Conservation (phyloP, 805 yeast species). For the Jamesozyma lodderae region DNA sequence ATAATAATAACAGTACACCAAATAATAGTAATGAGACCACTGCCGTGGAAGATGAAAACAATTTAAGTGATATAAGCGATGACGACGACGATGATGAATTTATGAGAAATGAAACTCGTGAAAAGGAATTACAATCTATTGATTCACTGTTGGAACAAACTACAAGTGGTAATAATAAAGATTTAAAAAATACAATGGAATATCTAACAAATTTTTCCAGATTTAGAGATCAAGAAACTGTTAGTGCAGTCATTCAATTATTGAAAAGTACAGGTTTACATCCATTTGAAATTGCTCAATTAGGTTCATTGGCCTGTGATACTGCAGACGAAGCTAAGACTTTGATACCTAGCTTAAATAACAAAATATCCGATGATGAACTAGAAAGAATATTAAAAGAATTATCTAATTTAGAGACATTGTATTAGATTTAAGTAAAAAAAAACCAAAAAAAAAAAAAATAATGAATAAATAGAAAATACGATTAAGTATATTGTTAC, state of each 20-base stretch:
- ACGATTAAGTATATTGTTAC: background rate
- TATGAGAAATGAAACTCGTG: slow-evolving; percentile 41
- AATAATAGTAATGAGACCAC: slow-evolving; percentile 1
- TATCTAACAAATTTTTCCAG: slow-evolving; percentile 79
- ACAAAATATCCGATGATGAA: slow-evolving; percentile 78
- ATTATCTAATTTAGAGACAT: slow-evolving; percentile 55
- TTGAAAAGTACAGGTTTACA: slow-evolving; percentile 69
- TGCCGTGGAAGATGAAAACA: slow-evolving; percentile 5
- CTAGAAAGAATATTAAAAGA: slow-evolving; percentile 82
- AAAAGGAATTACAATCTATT: slow-evolving; percentile 31
- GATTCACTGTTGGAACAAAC: slow-evolving; percentile 29
- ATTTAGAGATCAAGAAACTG: slow-evolving; percentile 86
- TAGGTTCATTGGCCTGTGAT: slow-evolving; percentile 83
- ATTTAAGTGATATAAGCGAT: slow-evolving; percentile 16
- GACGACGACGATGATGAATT: slow-evolving; percentile 29
- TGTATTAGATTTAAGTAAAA: slow-evolving; percentile 21
- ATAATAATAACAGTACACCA: slow-evolving; percentile 9
- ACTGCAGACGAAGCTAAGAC: slow-evolving; percentile 97
- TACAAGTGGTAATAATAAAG: slow-evolving; percentile 70
- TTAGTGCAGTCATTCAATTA: slow-evolving; percentile 85
- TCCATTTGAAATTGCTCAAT: slow-evolving; percentile 91
- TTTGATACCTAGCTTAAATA: slow-evolving; percentile 75
- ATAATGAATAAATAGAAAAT: background rate
- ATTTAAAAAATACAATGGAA: slow-evolving; percentile 84
- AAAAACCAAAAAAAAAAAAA: slow-evolving; percentile 1